Conservation (phyloP, 2,329 filamentous ascomycete species). For the Cordyceps javanica region DNA sequence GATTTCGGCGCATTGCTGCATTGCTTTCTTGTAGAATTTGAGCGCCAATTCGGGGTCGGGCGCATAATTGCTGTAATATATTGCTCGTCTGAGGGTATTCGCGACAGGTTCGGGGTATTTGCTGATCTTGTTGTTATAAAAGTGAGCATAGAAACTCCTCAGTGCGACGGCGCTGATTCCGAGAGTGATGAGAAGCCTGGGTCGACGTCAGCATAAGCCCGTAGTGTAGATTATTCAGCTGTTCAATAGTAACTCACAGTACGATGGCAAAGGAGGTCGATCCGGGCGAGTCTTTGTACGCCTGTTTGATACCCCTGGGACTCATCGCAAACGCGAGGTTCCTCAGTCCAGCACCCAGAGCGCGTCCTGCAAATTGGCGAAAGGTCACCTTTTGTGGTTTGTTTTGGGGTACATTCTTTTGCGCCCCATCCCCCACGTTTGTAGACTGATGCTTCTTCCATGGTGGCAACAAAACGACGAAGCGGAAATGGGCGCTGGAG, state of each 20-base stretch:
- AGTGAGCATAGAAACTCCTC: slow-evolving; percentile 46
- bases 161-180: slow-evolving; percentile 26
- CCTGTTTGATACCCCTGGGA: slow-evolving; percentile 28
- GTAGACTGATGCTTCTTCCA: slow-evolving; percentile 26
- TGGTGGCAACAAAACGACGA: slow-evolving; percentile 24
- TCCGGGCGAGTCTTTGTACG: slow-evolving; percentile 28
- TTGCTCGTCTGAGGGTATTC: slow-evolving; percentile 70
- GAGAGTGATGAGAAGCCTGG: slow-evolving; percentile 25
- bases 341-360: slow-evolving; percentile 28
- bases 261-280: slow-evolving; percentile 25
- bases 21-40: slow-evolving; percentile 75
- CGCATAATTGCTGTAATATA: slow-evolving; percentile 78
- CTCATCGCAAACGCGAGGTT: slow-evolving; percentile 29
- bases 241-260: slow-evolving; percentile 21
- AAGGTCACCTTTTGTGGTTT: slow-evolving; percentile 26
- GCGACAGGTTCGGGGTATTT: slow-evolving; percentile 64
- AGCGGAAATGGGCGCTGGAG: slow-evolving; percentile 23
- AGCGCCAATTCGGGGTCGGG: slow-evolving; percentile 71
- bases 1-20: slow-evolving; percentile 65
- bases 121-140: slow-evolving; percentile 50
- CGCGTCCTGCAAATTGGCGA: slow-evolving; percentile 22
- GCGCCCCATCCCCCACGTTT: slow-evolving; percentile 13
- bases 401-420: slow-evolving; percentile 18
- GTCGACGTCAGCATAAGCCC: not conserved
- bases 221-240: too few relatives aligned